Evolutionary conservation across 176 grass and related monocot genomes (phyloP), one percentile per base, ranked within the genome.

Genomic region (Coix lacrymajobi): DNA sequence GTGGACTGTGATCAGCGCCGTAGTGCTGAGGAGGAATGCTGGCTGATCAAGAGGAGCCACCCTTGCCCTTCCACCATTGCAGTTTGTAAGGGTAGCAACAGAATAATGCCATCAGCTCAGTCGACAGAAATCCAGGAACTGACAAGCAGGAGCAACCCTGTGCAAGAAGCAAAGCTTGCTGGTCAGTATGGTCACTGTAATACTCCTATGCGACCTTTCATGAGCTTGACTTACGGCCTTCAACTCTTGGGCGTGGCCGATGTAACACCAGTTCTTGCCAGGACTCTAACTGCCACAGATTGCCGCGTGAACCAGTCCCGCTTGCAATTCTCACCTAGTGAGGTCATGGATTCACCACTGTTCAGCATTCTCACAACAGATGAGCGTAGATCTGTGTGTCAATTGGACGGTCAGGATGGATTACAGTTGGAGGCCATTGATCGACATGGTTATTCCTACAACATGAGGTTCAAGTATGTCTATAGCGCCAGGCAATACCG

Each of bases 221-320:
- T 51, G 81, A 65, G 57, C 41, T 51, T 83, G 58, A 48, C 28
- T 39, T 25, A 13, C 0, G 44, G 54, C 39, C 57, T 73, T 30
- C 69, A 28, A 16, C 19, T 22, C 20, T 32, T 82, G 38, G 68
- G 68, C 3, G 24, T 82, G 25, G 32, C 68, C 1, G n/a, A 16
- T 72, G 68, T 73, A 68, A 62, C 68, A 71, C 39, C 11, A n/a
- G 8, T 82, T 58, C 68, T 73, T 73, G 7, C 19, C 19, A 82
- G n/a, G 52, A 32, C 30, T 33, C 36, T 73, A 16, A 46, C 68
- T 46, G 14, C 6, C 25, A 46, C 8, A 11, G 80, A 73, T 24
- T 73, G 28, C 54, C 0, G 4, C 14, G 13, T 3, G 24, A 1
- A 0, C 28, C 80, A 82, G 28, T 9, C 38, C 38, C 38, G 69